A percentile compares a stretch with the other conserved stretches of the same genome.
Evolutionary conservation across 495 filamentous ascomycete species (phyloP).

Genomic region (Aspergillus baeticus): DNA sequence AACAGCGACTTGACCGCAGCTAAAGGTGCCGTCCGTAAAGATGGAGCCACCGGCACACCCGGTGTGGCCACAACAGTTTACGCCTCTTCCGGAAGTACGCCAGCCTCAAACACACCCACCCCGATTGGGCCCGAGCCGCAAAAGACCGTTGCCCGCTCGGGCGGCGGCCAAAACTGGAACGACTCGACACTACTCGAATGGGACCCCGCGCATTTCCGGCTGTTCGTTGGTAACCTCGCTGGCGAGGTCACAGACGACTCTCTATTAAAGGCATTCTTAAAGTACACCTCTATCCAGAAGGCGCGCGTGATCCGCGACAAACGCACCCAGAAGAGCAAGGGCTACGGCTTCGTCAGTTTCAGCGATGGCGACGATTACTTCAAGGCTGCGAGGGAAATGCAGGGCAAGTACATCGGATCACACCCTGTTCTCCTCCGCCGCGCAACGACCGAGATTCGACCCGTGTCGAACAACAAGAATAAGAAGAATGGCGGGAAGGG

Average conservation of each 20-base stretch:
- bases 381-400: slow-evolving; percentile 92
- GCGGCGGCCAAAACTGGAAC: slow-evolving; percentile 87
- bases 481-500: slow-evolving; percentile 45
- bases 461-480: slow-evolving; percentile 49
- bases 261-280: slow-evolving; percentile 85
- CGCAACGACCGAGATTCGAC: slow-evolving; percentile 86
- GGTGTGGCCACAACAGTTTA: slow-evolving; percentile 42
- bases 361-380: slow-evolving; percentile 95
- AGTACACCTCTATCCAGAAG: slow-evolving; percentile 85
- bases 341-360: slow-evolving; percentile 96
- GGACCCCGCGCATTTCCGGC: slow-evolving; percentile 91
- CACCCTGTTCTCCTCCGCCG: slow-evolving; percentile 85
- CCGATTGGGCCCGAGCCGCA: slow-evolving; percentile 24
- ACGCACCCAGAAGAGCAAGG: slow-evolving; percentile 89
- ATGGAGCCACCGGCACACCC: slow-evolving; percentile 7
- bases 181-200: slow-evolving; percentile 87
- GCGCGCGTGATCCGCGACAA: slow-evolving; percentile 96
- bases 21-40: slow-evolving; percentile 13
- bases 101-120: slow-evolving; percentile 18
- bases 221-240: slow-evolving; percentile 97
- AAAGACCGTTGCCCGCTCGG: slow-evolving; percentile 79
- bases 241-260: slow-evolving; percentile 98
- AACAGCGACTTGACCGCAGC: slow-evolving; percentile 42
- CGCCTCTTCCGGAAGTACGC: slow-evolving; percentile 38
- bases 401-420: slow-evolving; percentile 97